Conservation (phyloP, 2,329 filamentous ascomycete species). For the Zalaria obscura region DNA sequence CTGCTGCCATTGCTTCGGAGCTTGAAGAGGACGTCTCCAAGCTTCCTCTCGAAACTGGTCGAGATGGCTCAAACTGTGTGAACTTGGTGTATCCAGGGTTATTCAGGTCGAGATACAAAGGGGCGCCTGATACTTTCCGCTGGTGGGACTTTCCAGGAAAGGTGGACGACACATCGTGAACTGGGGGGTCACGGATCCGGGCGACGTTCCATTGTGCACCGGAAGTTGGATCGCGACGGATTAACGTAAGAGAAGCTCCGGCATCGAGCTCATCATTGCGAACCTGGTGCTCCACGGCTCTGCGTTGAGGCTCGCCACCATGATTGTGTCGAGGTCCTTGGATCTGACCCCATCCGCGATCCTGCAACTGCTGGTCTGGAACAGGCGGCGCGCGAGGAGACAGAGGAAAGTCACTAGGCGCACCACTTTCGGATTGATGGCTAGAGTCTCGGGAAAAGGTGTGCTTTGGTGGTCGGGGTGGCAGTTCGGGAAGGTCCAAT, state of each 20-base stretch:
- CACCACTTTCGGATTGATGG: neutral
- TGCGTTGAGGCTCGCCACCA: neutral
- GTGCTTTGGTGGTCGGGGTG: constrained; percentile 1
- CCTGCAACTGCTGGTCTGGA: neutral
- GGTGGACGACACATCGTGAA: constrained; percentile 27
- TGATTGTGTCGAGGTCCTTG: neutral
- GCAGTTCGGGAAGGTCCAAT: constrained; percentile 4
- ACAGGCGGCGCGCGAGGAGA: neutral
- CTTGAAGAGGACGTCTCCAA: constrained; percentile 10
- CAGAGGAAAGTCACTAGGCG: neutral
- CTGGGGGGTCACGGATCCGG: constrained; percentile 30
- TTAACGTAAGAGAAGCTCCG: constrained; percentile 27
- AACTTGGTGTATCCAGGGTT: constrained; percentile 49
- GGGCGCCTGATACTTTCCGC: constrained; percentile 24
- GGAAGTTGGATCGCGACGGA: constrained; percentile 34
- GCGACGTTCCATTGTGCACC: constrained; percentile 38
- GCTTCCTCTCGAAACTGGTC: constrained; percentile 11
- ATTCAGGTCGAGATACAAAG: constrained; percentile 39
- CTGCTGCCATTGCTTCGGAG: constrained; percentile 11
- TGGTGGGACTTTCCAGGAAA: constrained; percentile 14
- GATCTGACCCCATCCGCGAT: neutral
- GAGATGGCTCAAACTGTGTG: constrained; percentile 21
- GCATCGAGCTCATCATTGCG: neutral
- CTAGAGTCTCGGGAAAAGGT: neutral
- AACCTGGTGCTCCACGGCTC: too few species aligned